phyloP scores from a whole-genome alignment of 2,329 filamentous ascomycete genomes.

The Sporothrix pseudoabietina region DNA sequence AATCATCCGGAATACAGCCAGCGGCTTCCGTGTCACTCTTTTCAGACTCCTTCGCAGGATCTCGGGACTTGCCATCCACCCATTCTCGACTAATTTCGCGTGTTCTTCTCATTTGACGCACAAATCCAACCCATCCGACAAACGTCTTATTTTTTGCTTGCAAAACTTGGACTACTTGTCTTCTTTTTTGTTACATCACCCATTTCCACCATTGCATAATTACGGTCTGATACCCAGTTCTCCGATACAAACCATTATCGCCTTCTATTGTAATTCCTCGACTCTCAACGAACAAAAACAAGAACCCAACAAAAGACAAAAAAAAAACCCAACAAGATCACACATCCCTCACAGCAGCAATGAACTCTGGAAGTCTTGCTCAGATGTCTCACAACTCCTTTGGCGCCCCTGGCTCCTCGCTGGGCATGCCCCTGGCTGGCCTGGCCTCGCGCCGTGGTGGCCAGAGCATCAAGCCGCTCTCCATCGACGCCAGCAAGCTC shows the following conservation, averaged over 20 bases:
- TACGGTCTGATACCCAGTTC: conserved; percentile 26
- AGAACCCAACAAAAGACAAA: not conserved
- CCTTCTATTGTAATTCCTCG: conserved; percentile 15
- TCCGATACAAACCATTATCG: not conserved
- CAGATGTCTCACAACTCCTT: conserved; percentile 94
- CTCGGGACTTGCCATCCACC: conserved; percentile 1
- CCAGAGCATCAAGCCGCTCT: conserved; percentile 87
- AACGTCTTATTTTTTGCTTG: conserved; percentile 19
- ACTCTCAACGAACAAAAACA: not conserved
- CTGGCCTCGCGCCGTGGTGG: conserved; percentile 84
- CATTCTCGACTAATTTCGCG: conserved; percentile 28
- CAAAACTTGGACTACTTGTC: conserved; percentile 17
- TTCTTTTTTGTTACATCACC: conserved; percentile 30
- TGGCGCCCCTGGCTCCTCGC: conserved; percentile 59
- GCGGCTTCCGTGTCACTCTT: conserved; percentile 21
- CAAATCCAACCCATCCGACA: not conserved
- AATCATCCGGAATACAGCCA: conserved; percentile 13
- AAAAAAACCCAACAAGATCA: not conserved
- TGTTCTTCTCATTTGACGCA: conserved; percentile 26
- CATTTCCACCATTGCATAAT: conserved; percentile 21
- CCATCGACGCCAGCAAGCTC: conserved; percentile 70
- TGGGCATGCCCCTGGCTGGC: conserved; percentile 75
- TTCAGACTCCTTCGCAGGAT: not conserved
- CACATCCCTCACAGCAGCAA: conserved; percentile 48
- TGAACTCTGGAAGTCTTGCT: conserved; percentile 99